Conservation (phyloP, 1,284 basidiomycete genomes). For the Cutaneotrichosporon daszewskae region DNA sequence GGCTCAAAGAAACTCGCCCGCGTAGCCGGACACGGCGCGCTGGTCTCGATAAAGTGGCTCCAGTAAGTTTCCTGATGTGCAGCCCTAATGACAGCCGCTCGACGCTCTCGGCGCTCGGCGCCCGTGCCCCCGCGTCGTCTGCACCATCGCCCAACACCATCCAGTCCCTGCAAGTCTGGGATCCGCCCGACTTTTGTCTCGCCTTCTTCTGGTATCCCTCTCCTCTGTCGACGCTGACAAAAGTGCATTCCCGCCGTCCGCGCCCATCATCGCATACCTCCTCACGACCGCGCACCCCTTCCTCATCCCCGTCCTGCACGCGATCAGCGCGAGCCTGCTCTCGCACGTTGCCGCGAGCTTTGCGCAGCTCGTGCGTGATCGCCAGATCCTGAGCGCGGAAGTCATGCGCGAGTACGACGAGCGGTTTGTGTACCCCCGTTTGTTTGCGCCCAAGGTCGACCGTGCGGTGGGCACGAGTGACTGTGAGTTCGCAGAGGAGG, state of each 20-base stretch:
- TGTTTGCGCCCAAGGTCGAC: constrained; percentile 41
- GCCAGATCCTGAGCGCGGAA: constrained; percentile 42
- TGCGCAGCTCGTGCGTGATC: constrained; percentile 43
- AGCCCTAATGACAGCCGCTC: constrained; percentile 19
- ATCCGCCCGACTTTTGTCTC: constrained; percentile 45
- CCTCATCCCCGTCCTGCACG: constrained; percentile 32
- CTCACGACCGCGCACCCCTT: constrained; percentile 35
- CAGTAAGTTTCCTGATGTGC: constrained; percentile 20
- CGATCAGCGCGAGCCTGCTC: constrained; percentile 29
- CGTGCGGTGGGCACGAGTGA: constrained; percentile 40
- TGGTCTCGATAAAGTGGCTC: constrained; percentile 21
- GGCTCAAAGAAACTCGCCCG: neutral
- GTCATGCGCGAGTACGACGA: constrained; percentile 48
- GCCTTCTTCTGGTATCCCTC: constrained; percentile 44
- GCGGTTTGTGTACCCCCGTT: constrained; percentile 42
- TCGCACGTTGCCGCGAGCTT: constrained; percentile 33
- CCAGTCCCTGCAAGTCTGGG: constrained; percentile 43
- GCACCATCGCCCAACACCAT: constrained; percentile 23
- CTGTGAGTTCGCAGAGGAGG: neutral
- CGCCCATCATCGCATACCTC: constrained; percentile 35
- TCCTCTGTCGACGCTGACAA: constrained; percentile 1
- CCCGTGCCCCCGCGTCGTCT: constrained; percentile 4
- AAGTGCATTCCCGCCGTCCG: constrained; percentile 37
- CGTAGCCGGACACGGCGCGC: constrained; percentile 1
- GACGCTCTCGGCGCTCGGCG: constrained; percentile 29